phyloP scores from a whole-genome alignment of 179 eudicot species.

The Spergularia azorica region DNA sequence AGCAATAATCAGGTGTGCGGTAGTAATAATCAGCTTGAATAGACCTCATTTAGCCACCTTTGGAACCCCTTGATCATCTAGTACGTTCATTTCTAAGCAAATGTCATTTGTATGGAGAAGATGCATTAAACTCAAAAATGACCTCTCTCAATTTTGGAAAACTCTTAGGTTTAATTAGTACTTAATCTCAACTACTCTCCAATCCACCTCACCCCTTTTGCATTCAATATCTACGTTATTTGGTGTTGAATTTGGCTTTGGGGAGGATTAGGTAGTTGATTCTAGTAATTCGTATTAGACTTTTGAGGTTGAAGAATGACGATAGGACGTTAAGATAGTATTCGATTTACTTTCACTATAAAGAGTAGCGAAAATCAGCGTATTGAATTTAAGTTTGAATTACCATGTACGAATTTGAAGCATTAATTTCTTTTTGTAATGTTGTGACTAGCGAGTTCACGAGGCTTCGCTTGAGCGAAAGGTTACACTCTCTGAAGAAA shows the following conservation, averaged over 20 bases:
- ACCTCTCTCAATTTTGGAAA: neutral
- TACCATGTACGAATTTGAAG: too few relatives aligned
- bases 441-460: too few relatives aligned
- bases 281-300: too few relatives aligned
- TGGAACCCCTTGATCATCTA: neutral
- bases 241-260: constrained; percentile 1
- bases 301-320: too few relatives aligned
- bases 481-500: too few relatives aligned
- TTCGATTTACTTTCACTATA: too few relatives aligned
- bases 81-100: neutral
- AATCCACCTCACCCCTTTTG: neutral
- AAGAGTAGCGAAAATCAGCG: too few relatives aligned
- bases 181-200: neutral
- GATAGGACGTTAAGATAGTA: too few relatives aligned
- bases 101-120: neutral
- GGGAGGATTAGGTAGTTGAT: neutral
- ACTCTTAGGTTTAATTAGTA: neutral
- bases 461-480: too few relatives aligned
- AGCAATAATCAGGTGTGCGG: neutral
- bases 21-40: constrained; percentile 3
- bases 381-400: too few relatives aligned
- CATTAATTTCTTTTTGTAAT: too few relatives aligned
- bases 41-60: neutral
- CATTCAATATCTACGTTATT: constrained; percentile 1
- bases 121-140: neutral